phyloP scores from a whole-genome alignment of 2,329 filamentous ascomycete genomes.

The Cladobotryum mycophilum region DNA sequence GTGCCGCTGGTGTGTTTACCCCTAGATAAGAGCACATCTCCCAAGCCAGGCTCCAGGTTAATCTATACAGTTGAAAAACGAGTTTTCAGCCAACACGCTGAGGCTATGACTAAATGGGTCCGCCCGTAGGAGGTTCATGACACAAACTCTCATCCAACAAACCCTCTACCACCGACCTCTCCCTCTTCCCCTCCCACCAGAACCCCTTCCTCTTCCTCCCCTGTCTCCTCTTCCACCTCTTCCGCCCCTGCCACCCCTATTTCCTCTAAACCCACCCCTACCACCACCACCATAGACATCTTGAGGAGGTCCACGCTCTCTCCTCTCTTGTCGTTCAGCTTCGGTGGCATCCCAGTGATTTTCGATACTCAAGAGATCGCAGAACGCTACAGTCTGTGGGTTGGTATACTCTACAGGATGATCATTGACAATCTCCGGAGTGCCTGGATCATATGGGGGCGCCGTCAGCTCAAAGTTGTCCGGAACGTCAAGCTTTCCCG shows the following conservation, averaged over 20 bases:
- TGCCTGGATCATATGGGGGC: conserved; percentile 56
- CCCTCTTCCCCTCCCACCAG: conserved; percentile 5
- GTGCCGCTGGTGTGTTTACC: conserved; percentile 41
- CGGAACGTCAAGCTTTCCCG: conserved; percentile 61
- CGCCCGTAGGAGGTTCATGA: conserved; percentile 34
- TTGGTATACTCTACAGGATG: conserved; percentile 78
- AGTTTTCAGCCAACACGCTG: conserved; percentile 46
- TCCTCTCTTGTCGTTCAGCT: conserved; percentile 59
- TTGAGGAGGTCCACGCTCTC: conserved; percentile 49
- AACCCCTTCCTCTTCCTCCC: neutral
- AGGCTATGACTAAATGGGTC: conserved; percentile 45
- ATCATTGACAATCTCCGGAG: conserved; percentile 52
- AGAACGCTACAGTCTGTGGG: conserved; percentile 78
- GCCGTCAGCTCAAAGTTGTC: conserved; percentile 74
- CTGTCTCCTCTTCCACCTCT: conserved; percentile 11
- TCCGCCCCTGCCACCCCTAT: conserved; percentile 30
- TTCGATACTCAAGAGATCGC: conserved; percentile 65
- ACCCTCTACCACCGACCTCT: neutral
- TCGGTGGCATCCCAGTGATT: conserved; percentile 71
- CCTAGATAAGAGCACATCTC: conserved; percentile 36
- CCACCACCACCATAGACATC: conserved; percentile 32
- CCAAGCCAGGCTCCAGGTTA: conserved; percentile 43
- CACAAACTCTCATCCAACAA: too few species aligned
- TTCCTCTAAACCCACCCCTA: conserved; percentile 29
- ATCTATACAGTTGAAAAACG: conserved; percentile 43